phyloP scores from a whole-genome alignment of 2,329 filamentous ascomycete genomes.

The Taxawa tesnikishii region DNA sequence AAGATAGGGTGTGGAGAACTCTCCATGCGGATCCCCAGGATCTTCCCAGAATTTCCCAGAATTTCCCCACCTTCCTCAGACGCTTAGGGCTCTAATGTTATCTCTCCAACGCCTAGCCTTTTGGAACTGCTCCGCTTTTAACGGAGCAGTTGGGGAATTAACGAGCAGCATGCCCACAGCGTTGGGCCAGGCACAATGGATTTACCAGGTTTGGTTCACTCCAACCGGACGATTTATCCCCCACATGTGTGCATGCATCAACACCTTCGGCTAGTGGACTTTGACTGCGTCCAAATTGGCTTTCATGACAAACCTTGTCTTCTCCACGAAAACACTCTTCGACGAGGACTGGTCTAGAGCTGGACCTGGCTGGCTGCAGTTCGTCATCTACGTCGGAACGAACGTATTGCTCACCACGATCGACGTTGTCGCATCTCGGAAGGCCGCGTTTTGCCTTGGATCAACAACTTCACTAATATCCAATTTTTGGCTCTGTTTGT shows the following conservation, averaged over 20 bases:
- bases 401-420: conserved; percentile 36
- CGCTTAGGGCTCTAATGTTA: too few relatives aligned
- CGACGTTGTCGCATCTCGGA: conserved; percentile 41
- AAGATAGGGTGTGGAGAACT: too few relatives aligned
- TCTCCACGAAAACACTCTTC: conserved; percentile 46
- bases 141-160: too few relatives aligned
- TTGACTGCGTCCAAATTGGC: conserved; percentile 43
- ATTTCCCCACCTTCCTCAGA: too few relatives aligned
- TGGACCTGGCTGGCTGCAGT: conserved; percentile 38
- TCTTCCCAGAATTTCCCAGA: too few relatives aligned
- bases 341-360: conserved; percentile 33
- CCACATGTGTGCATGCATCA: conserved; percentile 49
- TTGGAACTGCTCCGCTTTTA: too few relatives aligned
- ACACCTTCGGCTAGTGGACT: conserved; percentile 48
- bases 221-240: conserved; percentile 36
- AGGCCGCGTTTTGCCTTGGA: conserved; percentile 35
- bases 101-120: too few relatives aligned
- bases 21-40: too few relatives aligned
- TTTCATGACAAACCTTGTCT: conserved; percentile 46
- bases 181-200: conserved; percentile 48
- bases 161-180: conserved; percentile 49
- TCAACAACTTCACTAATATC: conserved; percentile 46
- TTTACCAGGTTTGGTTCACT: conserved; percentile 29
- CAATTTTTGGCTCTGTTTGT: conserved; percentile 42
- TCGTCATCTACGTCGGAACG: conserved; percentile 42